Percentiles rank a stretch among this genome's conserved stretches.
These are phyloP conservation scores for Pistacia vera DNA, from an alignment of 345 rosid species.

Conservation along the genomic window DNA sequence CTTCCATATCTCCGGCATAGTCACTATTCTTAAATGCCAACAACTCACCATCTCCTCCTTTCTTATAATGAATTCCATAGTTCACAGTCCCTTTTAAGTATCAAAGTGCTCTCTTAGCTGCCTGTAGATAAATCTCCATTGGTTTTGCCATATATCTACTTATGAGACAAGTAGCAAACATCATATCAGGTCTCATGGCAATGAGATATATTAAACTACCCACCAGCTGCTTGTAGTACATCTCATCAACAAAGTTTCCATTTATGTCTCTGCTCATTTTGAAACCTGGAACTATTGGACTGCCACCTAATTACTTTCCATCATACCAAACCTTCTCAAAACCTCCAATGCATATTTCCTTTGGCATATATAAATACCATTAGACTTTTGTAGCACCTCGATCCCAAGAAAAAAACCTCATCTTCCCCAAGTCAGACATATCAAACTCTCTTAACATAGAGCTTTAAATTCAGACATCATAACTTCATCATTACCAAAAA, in stretches of 20 bases:
- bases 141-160: no score
- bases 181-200: conserved; percentile 2
- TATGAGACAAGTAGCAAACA: background rate
- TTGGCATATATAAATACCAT: conserved; percentile 1
- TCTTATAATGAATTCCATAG: conserved; percentile 3
- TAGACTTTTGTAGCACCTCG: background rate
- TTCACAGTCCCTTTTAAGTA: background rate
- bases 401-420: background rate
- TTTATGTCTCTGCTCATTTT: background rate
- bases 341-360: conserved; percentile 2
- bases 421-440: no score
- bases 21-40: background rate
- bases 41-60: background rate
- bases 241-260: background rate
- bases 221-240: background rate
- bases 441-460: background rate
- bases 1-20: background rate
- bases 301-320: conserved; percentile 10
- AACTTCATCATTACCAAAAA: background rate
- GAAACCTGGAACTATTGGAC: conserved; percentile 1
- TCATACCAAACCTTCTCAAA: conserved; percentile 8
- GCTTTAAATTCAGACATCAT: conserved; percentile 3
- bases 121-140: no score
- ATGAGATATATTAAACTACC: conserved; percentile 7
- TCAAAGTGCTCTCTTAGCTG: background rate